A percentile compares a stretch with the other conserved stretches of the same genome.
These are phyloP conservation scores for Biscogniauxia marginata DNA, from an alignment of 2,329 filamentous ascomycete genomes.

Conservation along the genomic window DNA sequence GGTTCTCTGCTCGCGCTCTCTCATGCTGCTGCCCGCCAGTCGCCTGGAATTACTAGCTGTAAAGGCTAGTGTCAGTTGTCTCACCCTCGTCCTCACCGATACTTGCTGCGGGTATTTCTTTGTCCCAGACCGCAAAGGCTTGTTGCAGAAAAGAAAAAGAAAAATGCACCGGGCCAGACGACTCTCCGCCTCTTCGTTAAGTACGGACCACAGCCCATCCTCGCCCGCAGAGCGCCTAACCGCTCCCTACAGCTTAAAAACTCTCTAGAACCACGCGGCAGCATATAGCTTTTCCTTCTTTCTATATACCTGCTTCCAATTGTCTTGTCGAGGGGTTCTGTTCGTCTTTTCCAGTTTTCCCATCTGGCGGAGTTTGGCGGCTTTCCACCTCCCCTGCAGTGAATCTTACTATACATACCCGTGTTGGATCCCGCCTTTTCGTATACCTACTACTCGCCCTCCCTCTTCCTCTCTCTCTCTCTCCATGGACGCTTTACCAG, in stretches of 20 bases:
- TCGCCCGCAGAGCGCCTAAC: slow-evolving; percentile 20
- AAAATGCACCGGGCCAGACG: slow-evolving; percentile 20
- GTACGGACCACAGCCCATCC: slow-evolving; percentile 22
- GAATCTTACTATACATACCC: not conserved
- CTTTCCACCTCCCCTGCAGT: slow-evolving; percentile 4
- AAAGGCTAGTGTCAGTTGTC: slow-evolving; percentile 25
- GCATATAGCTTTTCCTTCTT: slow-evolving; percentile 16
- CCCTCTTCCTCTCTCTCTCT: slow-evolving; percentile 4
- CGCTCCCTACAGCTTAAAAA: slow-evolving; percentile 20
- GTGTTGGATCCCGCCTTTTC: slow-evolving; percentile 14
- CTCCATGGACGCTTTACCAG: slow-evolving; percentile 36
- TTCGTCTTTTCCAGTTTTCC: slow-evolving; percentile 14
- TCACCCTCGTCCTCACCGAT: slow-evolving; percentile 38
- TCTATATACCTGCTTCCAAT: slow-evolving; percentile 6
- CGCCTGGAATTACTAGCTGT: not conserved
- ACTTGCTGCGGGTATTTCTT: slow-evolving; percentile 27
- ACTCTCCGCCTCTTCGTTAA: slow-evolving; percentile 30
- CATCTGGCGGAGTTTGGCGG: slow-evolving; percentile 27
- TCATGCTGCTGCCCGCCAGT: slow-evolving; percentile 16
- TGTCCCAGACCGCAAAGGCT: slow-evolving; percentile 33
- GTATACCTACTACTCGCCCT: slow-evolving; percentile 2
- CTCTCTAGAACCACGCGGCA: slow-evolving; percentile 12
- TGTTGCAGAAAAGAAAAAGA: slow-evolving; percentile 29
- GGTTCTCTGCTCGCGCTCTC: not conserved
- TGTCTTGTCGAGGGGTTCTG: slow-evolving; percentile 15